Conservation (phyloP, 768 basidiomycete genomes). For the Russula olivacea region DNA sequence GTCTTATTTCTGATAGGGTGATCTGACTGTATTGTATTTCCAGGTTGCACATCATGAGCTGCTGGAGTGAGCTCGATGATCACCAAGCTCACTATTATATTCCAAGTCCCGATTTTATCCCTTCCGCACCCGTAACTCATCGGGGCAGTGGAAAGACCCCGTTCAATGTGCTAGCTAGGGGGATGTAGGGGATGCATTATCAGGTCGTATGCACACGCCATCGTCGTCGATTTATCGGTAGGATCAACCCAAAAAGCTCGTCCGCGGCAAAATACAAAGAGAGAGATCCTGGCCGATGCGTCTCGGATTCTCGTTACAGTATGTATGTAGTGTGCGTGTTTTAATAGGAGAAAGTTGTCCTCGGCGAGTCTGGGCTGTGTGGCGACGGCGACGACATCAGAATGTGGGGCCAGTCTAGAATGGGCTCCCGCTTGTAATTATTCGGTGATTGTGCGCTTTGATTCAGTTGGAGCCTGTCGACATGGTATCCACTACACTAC, state of each 20-base stretch:
- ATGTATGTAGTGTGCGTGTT: neutral
- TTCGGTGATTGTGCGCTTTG: constrained; percentile 28
- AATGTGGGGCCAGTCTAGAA: constrained; percentile 23
- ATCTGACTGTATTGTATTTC: constrained; percentile 6
- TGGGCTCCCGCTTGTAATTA: constrained; percentile 30
- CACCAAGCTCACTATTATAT: neutral
- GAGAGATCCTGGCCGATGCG: neutral
- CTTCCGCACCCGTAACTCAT: too few relatives aligned
- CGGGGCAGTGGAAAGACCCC: neutral
- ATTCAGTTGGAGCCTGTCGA: neutral
- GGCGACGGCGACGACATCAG: constrained; percentile 39
- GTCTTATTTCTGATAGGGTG: constrained; percentile 1
- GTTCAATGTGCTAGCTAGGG: constrained; percentile 2
- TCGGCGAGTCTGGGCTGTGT: constrained; percentile 32
- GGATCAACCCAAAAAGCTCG: neutral
- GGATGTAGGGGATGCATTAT: constrained; percentile 1
- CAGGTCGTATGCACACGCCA: neutral
- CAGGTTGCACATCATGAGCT: constrained; percentile 9
- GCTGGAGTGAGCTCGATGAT: constrained; percentile 3
- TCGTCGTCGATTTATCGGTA: constrained; percentile 4
- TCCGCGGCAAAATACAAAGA: too few relatives aligned
- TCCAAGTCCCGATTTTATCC: constrained; percentile 1
- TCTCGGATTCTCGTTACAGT: constrained; percentile 13
- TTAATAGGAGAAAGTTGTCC: constrained; percentile 33
- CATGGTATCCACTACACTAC: neutral